Evolutionary conservation across 108 stramenopile genomes (phyloP).

Genomic region (Bacterosira constricta): DNA sequence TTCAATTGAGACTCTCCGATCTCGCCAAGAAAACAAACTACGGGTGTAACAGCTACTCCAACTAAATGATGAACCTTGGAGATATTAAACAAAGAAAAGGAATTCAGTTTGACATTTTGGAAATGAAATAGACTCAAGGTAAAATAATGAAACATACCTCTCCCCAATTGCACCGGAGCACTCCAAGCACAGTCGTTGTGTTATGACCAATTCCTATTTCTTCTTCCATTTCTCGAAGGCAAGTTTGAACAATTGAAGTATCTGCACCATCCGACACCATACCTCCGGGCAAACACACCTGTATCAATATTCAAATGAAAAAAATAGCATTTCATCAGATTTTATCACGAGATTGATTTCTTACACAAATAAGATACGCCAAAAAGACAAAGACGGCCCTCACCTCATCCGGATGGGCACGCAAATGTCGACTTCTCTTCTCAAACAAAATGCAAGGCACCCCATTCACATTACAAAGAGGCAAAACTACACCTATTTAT

Average conservation of each 20-base stretch:
- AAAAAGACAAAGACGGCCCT: no score
- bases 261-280: slow-evolving; percentile 86
- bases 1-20: slow-evolving; percentile 58
- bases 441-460: slow-evolving; percentile 93
- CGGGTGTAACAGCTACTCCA: slow-evolving; percentile 93
- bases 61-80: slow-evolving; percentile 73
- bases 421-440: slow-evolving; percentile 70
- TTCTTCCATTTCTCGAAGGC: slow-evolving; percentile 95
- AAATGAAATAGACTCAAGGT: no score
- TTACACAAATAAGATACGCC: no score
- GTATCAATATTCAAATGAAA: background rate
- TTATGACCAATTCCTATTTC: slow-evolving; percentile 80
- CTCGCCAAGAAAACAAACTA: slow-evolving; percentile 88
- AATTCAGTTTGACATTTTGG: no score
- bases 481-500: slow-evolving; percentile 74
- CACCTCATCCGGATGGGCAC: slow-evolving; percentile 89
- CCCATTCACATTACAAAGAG: slow-evolving; percentile 91
- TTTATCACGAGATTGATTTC: no score
- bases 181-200: slow-evolving; percentile 71
- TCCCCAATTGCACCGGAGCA: slow-evolving; percentile 92
- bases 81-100: no score
- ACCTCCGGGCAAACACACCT: slow-evolving; percentile 87
- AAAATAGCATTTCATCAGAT: no score
- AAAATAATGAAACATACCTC: slow-evolving; percentile 58
- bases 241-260: slow-evolving; percentile 88